Percentiles rank a stretch among this genome's conserved stretches.
phyloP scores from a whole-genome alignment of 306 rosid genomes.

The Sphenostylis stenocarpa region DNA sequence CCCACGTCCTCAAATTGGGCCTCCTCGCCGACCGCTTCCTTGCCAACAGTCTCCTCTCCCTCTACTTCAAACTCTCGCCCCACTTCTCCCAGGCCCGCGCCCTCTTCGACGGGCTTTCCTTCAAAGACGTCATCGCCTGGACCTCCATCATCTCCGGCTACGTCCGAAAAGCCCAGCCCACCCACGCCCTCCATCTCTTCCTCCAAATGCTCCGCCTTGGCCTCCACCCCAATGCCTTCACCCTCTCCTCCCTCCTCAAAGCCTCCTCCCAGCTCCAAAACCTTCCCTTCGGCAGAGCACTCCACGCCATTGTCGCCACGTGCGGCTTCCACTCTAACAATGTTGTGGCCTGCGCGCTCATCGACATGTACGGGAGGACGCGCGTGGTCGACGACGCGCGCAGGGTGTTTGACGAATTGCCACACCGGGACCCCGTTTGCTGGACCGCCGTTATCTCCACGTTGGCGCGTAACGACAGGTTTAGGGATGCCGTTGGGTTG shows the following conservation, averaged over 20 bases:
- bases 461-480: conserved; percentile 64
- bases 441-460: conserved; percentile 78
- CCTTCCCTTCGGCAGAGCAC: conserved; percentile 47
- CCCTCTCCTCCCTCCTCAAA: conserved; percentile 72
- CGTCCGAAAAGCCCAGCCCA: conserved; percentile 48
- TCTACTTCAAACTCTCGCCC: conserved; percentile 65
- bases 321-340: conserved; percentile 57
- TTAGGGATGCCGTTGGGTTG: conserved; percentile 53
- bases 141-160: conserved; percentile 77
- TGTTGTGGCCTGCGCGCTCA: conserved; percentile 57
- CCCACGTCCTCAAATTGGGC: conserved; percentile 69
- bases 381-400: conserved; percentile 45
- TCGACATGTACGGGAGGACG: conserved; percentile 80
- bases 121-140: conserved; percentile 82
- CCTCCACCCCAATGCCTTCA: conserved; percentile 66
- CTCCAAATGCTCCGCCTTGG: conserved; percentile 51
- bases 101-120: conserved; percentile 54
- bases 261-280: conserved; percentile 59
- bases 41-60: conserved; percentile 76
- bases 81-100: conserved; percentile 48
- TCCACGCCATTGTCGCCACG: conserved; percentile 55
- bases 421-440: conserved; percentile 55
- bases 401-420: conserved; percentile 66
- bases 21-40: conserved; percentile 72
- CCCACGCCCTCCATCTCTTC: conserved; percentile 42